Conservation (phyloP, 306 rosid genomes). For the Geum urbanum region DNA sequence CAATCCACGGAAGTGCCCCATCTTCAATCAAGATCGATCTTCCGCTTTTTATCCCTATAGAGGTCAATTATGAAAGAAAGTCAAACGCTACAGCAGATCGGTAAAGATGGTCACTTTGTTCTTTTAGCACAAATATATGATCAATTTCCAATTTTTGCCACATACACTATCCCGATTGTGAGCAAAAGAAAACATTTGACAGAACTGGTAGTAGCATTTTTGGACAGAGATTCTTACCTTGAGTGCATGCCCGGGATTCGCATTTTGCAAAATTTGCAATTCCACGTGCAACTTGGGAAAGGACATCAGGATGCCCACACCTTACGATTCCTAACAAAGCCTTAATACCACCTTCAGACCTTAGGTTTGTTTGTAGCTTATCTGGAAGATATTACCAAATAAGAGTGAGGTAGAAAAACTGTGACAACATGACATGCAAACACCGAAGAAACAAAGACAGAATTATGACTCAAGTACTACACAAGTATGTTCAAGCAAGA, state of each 20-base stretch:
- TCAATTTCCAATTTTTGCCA: background rate
- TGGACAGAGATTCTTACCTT: constrained; percentile 46
- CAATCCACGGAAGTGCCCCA: constrained; percentile 96
- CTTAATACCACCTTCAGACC: constrained; percentile 92
- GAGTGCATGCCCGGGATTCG: constrained; percentile 86
- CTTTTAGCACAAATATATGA: background rate
- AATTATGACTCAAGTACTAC: background rate
- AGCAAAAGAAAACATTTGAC: background rate
- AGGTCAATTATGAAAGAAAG: background rate
- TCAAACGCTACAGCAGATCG: background rate
- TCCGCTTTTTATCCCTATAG: constrained; percentile 60
- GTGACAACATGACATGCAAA: constrained; percentile 9
- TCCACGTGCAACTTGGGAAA: constrained; percentile 97
- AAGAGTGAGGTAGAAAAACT: constrained; percentile 15
- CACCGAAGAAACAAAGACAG: background rate
- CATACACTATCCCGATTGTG: background rate
- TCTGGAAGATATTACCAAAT: constrained; percentile 32
- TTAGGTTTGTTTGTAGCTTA: constrained; percentile 70
- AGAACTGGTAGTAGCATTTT: background rate
- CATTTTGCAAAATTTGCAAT: constrained; percentile 97
- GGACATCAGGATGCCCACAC: constrained; percentile 97
- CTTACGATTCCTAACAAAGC: constrained; percentile 93
- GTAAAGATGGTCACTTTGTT: background rate
- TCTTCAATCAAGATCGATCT: constrained; percentile 86
- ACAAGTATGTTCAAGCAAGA: background rate